These are phyloP conservation scores for Gentiana straminea DNA, from an alignment of 257 asterid species.

Conservation along the genomic window DNA sequence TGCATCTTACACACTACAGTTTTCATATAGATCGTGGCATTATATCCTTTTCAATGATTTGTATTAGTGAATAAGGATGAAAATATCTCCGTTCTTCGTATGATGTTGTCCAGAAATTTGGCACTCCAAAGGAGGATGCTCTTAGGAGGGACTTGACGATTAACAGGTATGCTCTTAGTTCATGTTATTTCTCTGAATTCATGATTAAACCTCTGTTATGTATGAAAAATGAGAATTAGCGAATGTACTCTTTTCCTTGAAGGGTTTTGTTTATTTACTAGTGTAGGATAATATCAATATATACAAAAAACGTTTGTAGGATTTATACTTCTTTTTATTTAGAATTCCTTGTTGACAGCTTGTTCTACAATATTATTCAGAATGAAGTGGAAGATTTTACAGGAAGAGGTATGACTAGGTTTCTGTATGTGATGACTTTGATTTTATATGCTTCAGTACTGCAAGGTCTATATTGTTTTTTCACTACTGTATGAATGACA, in stretches of 20 bases:
- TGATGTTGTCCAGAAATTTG: constrained; percentile 49
- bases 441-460: neutral
- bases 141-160: constrained; percentile 86
- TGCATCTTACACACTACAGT: too few species aligned
- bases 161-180: constrained; percentile 41
- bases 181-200: too few species aligned
- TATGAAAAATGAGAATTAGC: too few species aligned
- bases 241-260: too few species aligned
- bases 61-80: too few species aligned
- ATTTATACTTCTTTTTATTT: neutral
- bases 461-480: neutral
- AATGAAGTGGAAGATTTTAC: constrained; percentile 81
- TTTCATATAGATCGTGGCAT: too few species aligned
- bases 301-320: too few species aligned
- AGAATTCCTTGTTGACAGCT: constrained; percentile 28
- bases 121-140: constrained; percentile 87
- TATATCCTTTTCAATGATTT: too few species aligned
- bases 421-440: neutral
- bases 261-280: too few species aligned
- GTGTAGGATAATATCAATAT: too few species aligned
- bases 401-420: constrained; percentile 44
- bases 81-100: neutral
- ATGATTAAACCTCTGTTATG: too few species aligned
- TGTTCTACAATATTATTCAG: constrained; percentile 84
- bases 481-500: neutral